Evolutionary conservation across 2,329 filamentous ascomycete species (phyloP).

Genomic region (Fusarium austroafricanum): DNA sequence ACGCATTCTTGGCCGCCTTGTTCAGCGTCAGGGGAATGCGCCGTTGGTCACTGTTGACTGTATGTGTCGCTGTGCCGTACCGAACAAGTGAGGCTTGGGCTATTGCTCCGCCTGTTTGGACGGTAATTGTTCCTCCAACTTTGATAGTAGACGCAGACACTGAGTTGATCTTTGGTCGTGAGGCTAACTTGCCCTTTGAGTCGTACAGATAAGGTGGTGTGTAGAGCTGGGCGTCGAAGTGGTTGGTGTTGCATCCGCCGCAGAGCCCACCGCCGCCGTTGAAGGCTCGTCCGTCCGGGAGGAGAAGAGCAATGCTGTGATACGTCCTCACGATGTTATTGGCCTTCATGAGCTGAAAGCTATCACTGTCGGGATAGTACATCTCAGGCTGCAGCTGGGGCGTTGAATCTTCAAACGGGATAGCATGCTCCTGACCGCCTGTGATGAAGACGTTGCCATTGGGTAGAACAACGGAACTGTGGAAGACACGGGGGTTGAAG

Average conservation of each 20-base stretch:
- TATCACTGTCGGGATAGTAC: conserved; percentile 2
- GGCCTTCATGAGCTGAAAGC: conserved; percentile 21
- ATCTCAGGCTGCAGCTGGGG: conserved; percentile 28
- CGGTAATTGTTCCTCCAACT: conserved; percentile 4
- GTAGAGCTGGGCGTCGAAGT: conserved; percentile 38
- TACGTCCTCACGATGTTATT: conserved; percentile 31
- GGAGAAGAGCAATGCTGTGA: conserved; percentile 28
- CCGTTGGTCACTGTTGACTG: conserved; percentile 35
- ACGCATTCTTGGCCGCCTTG: conserved; percentile 7
- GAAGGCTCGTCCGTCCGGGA: conserved; percentile 31
- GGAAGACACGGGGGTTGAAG: conserved; percentile 54
- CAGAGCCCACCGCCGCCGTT: conserved; percentile 36
- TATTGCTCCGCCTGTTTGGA: conserved; percentile 4
- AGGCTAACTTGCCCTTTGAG: conserved; percentile 17
- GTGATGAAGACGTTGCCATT: conserved; percentile 61
- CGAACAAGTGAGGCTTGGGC: conserved; percentile 18
- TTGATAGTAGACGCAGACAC: conserved; percentile 12
- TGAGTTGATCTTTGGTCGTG: conserved; percentile 16
- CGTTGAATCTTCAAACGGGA: conserved; percentile 32
- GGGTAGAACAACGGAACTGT: conserved; percentile 60
- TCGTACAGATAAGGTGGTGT: conserved; percentile 25
- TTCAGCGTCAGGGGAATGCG: conserved; percentile 19
- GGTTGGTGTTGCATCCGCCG: conserved; percentile 23
- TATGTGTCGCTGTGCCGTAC: conserved; percentile 33
- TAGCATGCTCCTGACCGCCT: conserved; percentile 52